A percentile compares a stretch with the other conserved stretches of the same genome.
phyloP scores from a whole-genome alignment of 1,284 basidiomycete species.

The Moesziomyces antarcticus region DNA sequence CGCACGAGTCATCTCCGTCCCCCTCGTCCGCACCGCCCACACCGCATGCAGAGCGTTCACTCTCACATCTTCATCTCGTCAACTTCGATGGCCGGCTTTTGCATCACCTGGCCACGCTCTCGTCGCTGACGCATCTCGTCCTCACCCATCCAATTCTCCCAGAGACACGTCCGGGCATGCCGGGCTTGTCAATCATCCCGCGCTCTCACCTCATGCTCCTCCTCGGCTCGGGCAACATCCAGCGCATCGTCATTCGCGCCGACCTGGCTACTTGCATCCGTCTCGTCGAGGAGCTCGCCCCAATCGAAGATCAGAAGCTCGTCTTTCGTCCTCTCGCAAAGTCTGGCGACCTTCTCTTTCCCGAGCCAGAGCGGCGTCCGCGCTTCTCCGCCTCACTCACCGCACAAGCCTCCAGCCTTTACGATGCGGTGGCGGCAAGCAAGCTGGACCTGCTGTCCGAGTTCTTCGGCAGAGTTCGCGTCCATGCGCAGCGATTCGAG shows the following conservation, averaged over 20 bases:
- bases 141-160: conserved; percentile 29
- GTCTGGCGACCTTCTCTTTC: conserved; percentile 3
- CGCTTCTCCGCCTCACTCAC: neutral
- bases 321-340: conserved; percentile 35
- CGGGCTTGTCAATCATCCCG: conserved; percentile 32
- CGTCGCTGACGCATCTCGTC: conserved; percentile 44
- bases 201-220: conserved; percentile 40
- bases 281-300: conserved; percentile 37
- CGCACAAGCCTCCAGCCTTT: conserved; percentile 4
- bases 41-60: conserved; percentile 12
- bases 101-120: conserved; percentile 35
- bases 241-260: conserved; percentile 30
- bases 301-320: conserved; percentile 40
- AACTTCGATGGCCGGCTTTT: conserved; percentile 41
- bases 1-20: neutral
- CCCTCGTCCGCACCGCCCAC: neutral
- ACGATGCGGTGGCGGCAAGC: conserved; percentile 5
- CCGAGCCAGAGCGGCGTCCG: neutral
- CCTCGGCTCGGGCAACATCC: conserved; percentile 30
- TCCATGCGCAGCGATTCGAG: neutral
- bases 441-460: conserved; percentile 30
- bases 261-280: conserved; percentile 26
- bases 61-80: conserved; percentile 41
- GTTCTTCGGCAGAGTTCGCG: conserved; percentile 14
- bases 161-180: conserved; percentile 15